Evolutionary conservation across 2,329 filamentous ascomycete species (phyloP), one percentile per base, ranked within the genome.

Genomic region (Venturia asperata): DNA sequence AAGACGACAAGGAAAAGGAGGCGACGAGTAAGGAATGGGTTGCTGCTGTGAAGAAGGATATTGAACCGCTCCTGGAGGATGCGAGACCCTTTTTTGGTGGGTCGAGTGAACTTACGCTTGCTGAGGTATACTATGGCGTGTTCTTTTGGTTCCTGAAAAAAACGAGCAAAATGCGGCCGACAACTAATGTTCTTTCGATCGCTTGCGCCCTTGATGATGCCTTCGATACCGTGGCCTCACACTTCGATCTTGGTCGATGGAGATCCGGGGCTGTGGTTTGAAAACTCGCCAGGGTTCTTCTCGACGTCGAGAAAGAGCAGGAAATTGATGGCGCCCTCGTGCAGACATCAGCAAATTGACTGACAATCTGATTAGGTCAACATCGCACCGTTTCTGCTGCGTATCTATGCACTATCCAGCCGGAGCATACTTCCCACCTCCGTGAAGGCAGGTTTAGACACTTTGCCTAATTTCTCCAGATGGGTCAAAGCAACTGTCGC

Each of bases 11-110:
- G 6, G 85, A 86, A 60, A 78, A 80, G 5, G 78, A 82, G 1
- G 76, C 76, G 2, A 72, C 82, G 3, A 78, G 75, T 0, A 75
- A 81, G 27, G 81, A 81, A 10, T 77, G 85, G n/a, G 77, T 88
- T 3, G 79, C 78, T 1, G 79, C 78, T 1, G 76, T 90, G 1
- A 79, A 80, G 64, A 90, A 88, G 77, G 89, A 93, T 70, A 77
- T 94, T 65, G 90, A 92, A 76, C 89, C 89, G 0, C 76, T 91
- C 45, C 77, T 95, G 34, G 71, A 73, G 13, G 75, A 78, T 62
- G 77, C 77, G 7, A 67, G 55, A 6, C 79, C 79, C 0, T 81
- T 79, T 70, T 81, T 81, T 66, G 77, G 76, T 0, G 79, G 79
- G 0, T 78, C 75, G 62, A 69, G 72, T n/a, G 74, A 76, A 72